Base-by-base conservation (phyloP, 768 basidiomycete species). In the Mycena polygramma region DNA sequence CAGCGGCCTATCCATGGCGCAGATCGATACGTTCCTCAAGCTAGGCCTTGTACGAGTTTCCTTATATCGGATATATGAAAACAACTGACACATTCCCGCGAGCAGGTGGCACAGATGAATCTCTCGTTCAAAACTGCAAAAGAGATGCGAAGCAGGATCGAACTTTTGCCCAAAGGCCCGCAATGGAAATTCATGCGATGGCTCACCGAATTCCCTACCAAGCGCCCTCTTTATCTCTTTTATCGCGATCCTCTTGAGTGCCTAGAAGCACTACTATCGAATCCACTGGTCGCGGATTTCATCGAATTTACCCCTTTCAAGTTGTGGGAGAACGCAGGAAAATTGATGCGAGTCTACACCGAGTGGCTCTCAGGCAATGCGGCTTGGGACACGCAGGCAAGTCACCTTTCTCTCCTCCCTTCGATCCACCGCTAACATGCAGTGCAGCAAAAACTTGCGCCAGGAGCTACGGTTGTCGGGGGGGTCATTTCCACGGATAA, bases 351-450 rank as follows among this genome's bases (percentile, higher is more conserved):
- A 2, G 57, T 76, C 5, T 79, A 77, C 45, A 68, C 37, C 10
- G 75, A 79, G 43, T 78, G 75, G 76, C 58, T 77, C 53, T 71
- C 72, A 13, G 70, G 75, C 8, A 51, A 78, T 35, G 46, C 17
- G 26, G 77, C 77, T 1, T 79, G 77, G 77, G 37, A 70, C 2
- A 74, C 76, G 67, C 73, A 74, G 69, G 75, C 72, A 49, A 26
- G 39, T 14, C 1, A 20, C 30, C 48, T 51, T 10, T 43, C 26
- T 66, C 2, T n/a, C 15, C n/a, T n/a, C n/a, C n/a, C n/a, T n/a
- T n/a, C n/a, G n/a, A n/a, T n/a, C n/a, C n/a, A n/a, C n/a, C n/a
- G n/a, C n/a, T n/a, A n/a, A n/a, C n/a, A n/a, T n/a, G n/a, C n/a
- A 51, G 37, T 35, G 20, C 57, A 75, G 77, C 35, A 46, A 19